phyloP scores from a whole-genome alignment of 148 eudicot species.

The Dianthus caryophyllus region DNA sequence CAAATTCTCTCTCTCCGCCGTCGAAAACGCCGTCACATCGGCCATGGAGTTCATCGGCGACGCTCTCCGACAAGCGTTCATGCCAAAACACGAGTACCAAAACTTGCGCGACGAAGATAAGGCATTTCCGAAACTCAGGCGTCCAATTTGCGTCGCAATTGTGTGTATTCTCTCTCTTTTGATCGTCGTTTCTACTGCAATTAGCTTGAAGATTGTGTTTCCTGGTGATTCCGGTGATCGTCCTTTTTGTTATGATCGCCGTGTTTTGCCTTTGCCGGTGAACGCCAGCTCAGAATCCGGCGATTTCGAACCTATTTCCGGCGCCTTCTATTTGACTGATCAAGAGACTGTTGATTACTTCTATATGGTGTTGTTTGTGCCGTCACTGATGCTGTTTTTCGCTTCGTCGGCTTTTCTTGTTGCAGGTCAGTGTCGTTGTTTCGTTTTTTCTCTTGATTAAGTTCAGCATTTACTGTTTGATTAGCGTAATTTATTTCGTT shows the following conservation, averaged over 20 bases:
- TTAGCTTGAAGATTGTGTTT: slow-evolving; percentile 71
- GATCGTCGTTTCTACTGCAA: slow-evolving; percentile 41
- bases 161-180: slow-evolving; percentile 33
- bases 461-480: no score
- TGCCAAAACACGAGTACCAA: slow-evolving; percentile 90
- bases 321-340: slow-evolving; percentile 81
- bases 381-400: slow-evolving; percentile 46
- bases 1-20: neutral
- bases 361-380: slow-evolving; percentile 73
- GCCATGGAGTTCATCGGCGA: slow-evolving; percentile 50
- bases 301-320: slow-evolving; percentile 46
- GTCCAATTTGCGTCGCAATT: slow-evolving; percentile 33
- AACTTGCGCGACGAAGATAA: slow-evolving; percentile 72
- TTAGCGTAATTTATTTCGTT: neutral
- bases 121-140: slow-evolving; percentile 51
- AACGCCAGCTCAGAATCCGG: slow-evolving; percentile 30
- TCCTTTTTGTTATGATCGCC: slow-evolving; percentile 53
- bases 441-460: no score
- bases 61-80: slow-evolving; percentile 89
- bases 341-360: slow-evolving; percentile 82
- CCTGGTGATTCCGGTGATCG: slow-evolving; percentile 44
- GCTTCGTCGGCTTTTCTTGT: slow-evolving; percentile 49
- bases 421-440: slow-evolving; percentile 39
- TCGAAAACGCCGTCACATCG: no score
- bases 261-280: slow-evolving; percentile 50